phyloP scores from a whole-genome alignment of 2,329 filamentous ascomycete species.

The Alternaria infectoria region DNA sequence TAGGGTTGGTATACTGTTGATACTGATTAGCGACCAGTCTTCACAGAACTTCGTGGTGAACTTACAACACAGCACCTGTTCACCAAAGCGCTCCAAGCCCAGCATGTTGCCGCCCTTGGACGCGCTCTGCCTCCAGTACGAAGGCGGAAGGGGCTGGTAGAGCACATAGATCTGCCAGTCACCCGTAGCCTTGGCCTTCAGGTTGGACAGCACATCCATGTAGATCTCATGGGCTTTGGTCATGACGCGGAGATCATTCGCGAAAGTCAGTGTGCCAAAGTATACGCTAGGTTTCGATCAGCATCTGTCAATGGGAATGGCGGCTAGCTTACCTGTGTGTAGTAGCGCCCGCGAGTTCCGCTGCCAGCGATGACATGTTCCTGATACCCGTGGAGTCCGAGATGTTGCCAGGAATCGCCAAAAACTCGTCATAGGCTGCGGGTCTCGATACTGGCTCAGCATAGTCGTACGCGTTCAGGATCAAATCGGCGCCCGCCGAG shows the following conservation, averaged over 20 bases:
- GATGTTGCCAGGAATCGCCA: slow-evolving; percentile 31
- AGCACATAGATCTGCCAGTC: slow-evolving; percentile 44
- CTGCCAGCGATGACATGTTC: slow-evolving; percentile 32
- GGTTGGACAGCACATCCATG: slow-evolving; percentile 44
- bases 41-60: neutral
- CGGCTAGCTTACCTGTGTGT: slow-evolving; percentile 17
- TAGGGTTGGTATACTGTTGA: slow-evolving; percentile 26
- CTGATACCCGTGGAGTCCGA: slow-evolving; percentile 29
- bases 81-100: slow-evolving; percentile 39
- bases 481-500: slow-evolving; percentile 12
- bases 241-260: slow-evolving; percentile 46
- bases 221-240: slow-evolving; percentile 50
- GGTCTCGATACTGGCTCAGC: slow-evolving; percentile 24
- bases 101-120: slow-evolving; percentile 52
- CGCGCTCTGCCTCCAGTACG: slow-evolving; percentile 42
- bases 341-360: slow-evolving; percentile 21
- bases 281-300: slow-evolving; percentile 16
- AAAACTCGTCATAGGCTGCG: slow-evolving; percentile 28
- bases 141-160: slow-evolving; percentile 50
- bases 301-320: neutral
- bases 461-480: slow-evolving; percentile 33
- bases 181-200: slow-evolving; percentile 35
- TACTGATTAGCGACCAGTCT: neutral
- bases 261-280: slow-evolving; percentile 37
- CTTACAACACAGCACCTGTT: slow-evolving; percentile 26